Percentiles rank a stretch among this genome's conserved stretches.
phyloP scores from a whole-genome alignment of 2,329 filamentous ascomycete species.

The Elsinoe batatas region DNA sequence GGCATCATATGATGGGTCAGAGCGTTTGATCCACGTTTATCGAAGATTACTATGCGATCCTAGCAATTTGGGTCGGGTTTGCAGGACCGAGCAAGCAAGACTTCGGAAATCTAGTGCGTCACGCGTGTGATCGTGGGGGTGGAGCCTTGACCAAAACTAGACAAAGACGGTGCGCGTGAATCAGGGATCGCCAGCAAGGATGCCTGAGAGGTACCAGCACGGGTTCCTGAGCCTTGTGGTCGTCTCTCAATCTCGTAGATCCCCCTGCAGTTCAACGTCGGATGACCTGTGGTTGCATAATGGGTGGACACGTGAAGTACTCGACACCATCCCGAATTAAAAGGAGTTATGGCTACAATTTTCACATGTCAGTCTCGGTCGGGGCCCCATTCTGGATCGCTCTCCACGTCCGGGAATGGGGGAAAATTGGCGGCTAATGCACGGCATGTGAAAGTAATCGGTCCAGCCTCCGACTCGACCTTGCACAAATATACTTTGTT shows the following conservation, averaged over 20 bases:
- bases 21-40: constrained; percentile 10
- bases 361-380: constrained; percentile 7
- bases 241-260: background rate
- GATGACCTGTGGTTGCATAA: constrained; percentile 8
- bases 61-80: background rate
- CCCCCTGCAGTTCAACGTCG: constrained; percentile 1
- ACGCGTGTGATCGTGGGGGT: constrained; percentile 1
- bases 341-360: background rate
- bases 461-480: background rate
- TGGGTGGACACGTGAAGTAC: background rate
- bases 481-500: constrained; percentile 1
- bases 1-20: constrained; percentile 11
- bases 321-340: background rate
- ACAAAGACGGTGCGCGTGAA: background rate
- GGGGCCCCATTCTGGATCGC: background rate
- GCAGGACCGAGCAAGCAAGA: background rate
- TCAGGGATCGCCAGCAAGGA: background rate
- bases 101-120: background rate
- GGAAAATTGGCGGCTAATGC: background rate
- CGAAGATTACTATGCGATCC: background rate
- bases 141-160: background rate
- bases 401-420: background rate
- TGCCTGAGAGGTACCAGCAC: constrained; percentile 8
- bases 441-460: constrained; percentile 1
- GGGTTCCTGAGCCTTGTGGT: constrained; percentile 2